Conservation (phyloP, 1,284 basidiomycete genomes). For the Heterobasidion parviporum region DNA sequence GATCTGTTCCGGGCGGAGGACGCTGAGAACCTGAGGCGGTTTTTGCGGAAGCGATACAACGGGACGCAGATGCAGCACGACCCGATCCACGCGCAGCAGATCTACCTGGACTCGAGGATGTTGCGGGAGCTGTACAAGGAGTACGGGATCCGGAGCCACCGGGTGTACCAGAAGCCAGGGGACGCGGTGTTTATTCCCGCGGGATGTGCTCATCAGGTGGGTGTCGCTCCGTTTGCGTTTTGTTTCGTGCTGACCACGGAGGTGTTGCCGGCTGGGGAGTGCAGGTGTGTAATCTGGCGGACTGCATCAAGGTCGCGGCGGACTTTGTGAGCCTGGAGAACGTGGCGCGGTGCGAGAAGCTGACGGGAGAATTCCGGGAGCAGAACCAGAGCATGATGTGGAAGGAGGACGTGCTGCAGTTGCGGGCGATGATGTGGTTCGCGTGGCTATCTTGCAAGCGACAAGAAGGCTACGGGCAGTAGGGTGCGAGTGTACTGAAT, state of each 20-base stretch:
- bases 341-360: slow-evolving; percentile 72
- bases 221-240: slow-evolving; percentile 14
- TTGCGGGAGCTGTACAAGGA: slow-evolving; percentile 62
- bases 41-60: slow-evolving; percentile 50
- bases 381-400: slow-evolving; percentile 82
- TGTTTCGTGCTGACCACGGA: neutral
- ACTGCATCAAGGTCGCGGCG: slow-evolving; percentile 94
- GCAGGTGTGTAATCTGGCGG: slow-evolving; percentile 54
- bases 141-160: slow-evolving; percentile 68
- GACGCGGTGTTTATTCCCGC: slow-evolving; percentile 95
- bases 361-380: slow-evolving; percentile 84
- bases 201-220: slow-evolving; percentile 89
- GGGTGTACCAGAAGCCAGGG: slow-evolving; percentile 86
- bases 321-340: slow-evolving; percentile 96
- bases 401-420: slow-evolving; percentile 92
- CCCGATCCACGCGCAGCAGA: slow-evolving; percentile 87
- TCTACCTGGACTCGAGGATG: slow-evolving; percentile 72
- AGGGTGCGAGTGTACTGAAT: neutral
- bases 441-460: slow-evolving; percentile 68
- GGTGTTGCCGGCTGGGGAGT: slow-evolving; percentile 44
- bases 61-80: slow-evolving; percentile 47
- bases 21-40: slow-evolving; percentile 69
- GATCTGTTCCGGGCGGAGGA: slow-evolving; percentile 85
- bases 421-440: slow-evolving; percentile 91
- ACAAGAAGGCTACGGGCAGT: slow-evolving; percentile 25